Conservation (phyloP, 805 yeast genomes). For the Myxozyma monticola region DNA sequence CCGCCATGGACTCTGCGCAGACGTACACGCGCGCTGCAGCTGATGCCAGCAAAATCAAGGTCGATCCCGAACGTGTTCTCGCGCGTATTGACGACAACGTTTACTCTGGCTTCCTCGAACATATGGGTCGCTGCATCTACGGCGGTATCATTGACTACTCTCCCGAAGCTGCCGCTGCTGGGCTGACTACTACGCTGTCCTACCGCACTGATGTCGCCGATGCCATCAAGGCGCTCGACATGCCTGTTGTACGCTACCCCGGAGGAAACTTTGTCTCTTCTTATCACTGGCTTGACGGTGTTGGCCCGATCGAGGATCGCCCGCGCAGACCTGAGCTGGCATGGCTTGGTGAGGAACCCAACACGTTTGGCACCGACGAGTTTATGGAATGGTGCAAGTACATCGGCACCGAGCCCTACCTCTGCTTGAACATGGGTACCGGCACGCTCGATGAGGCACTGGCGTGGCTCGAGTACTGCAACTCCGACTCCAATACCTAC, state of each 20-base stretch:
- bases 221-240: conserved; percentile 38
- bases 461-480: conserved; percentile 43
- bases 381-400: conserved; percentile 41
- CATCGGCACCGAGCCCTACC: conserved; percentile 39
- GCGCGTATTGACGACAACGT: conserved; percentile 37
- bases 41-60: conserved; percentile 9
- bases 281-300: conserved; percentile 42
- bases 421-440: conserved; percentile 43
- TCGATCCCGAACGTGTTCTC: conserved; percentile 38
- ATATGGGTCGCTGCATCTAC: conserved; percentile 42
- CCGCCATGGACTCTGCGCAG: conserved; percentile 11
- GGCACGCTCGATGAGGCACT: conserved; percentile 43
- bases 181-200: conserved; percentile 35
- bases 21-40: not conserved
- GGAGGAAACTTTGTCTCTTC: conserved; percentile 43
- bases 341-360: conserved; percentile 41
- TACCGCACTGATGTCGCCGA: conserved; percentile 38
- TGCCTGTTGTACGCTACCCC: conserved; percentile 43
- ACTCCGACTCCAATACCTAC: conserved; percentile 39
- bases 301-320: conserved; percentile 39
- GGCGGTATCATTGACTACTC: conserved; percentile 43
- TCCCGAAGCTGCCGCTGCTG: conserved; percentile 26
- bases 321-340: conserved; percentile 42
- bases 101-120: conserved; percentile 43
- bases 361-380: conserved; percentile 42